phyloP scores from a whole-genome alignment of 257 asterid genomes.

The Ligustrum vulgare region DNA sequence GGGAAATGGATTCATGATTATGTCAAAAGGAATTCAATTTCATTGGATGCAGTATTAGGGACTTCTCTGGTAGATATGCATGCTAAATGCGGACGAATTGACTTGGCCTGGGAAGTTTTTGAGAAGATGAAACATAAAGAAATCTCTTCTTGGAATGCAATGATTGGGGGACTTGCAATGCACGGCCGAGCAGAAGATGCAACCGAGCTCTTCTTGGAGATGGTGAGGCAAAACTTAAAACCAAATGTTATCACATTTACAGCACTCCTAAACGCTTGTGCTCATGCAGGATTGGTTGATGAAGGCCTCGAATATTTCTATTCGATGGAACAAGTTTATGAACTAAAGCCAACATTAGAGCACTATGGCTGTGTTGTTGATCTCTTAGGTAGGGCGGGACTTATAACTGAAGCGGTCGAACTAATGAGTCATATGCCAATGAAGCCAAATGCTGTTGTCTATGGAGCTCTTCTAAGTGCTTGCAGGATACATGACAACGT shows the following conservation, averaged over 20 bases:
- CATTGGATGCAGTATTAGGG: slow-evolving; percentile 38
- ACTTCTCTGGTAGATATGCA: slow-evolving; percentile 59
- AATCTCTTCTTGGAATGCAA: slow-evolving; percentile 51
- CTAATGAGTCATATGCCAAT: slow-evolving; percentile 45
- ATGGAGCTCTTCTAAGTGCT: slow-evolving; percentile 58
- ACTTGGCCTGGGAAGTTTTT: slow-evolving; percentile 44
- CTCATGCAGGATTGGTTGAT: slow-evolving; percentile 54
- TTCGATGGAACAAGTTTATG: slow-evolving; percentile 34
- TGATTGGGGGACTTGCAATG: slow-evolving; percentile 59
- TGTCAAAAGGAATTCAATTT: slow-evolving; percentile 27
- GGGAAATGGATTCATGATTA: slow-evolving; percentile 57
- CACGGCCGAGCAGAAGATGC: slow-evolving; percentile 60
- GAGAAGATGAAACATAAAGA: slow-evolving; percentile 31
- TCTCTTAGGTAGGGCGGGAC: slow-evolving; percentile 53
- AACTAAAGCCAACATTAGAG: slow-evolving; percentile 42
- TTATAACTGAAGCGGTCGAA: slow-evolving; percentile 48
- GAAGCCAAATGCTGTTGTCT: slow-evolving; percentile 44
- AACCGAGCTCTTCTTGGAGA: slow-evolving; percentile 41
- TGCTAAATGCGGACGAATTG: slow-evolving; percentile 53
- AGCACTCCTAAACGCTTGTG: slow-evolving; percentile 49
- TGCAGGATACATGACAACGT: slow-evolving; percentile 48
- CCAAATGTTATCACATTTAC: slow-evolving; percentile 51
- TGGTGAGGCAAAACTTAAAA: slow-evolving; percentile 30
- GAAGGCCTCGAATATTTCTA: slow-evolving; percentile 42
- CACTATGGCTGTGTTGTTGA: slow-evolving; percentile 60